phyloP scores from a whole-genome alignment of 176 grass and related monocot genomes.

The Musa beccarii region DNA sequence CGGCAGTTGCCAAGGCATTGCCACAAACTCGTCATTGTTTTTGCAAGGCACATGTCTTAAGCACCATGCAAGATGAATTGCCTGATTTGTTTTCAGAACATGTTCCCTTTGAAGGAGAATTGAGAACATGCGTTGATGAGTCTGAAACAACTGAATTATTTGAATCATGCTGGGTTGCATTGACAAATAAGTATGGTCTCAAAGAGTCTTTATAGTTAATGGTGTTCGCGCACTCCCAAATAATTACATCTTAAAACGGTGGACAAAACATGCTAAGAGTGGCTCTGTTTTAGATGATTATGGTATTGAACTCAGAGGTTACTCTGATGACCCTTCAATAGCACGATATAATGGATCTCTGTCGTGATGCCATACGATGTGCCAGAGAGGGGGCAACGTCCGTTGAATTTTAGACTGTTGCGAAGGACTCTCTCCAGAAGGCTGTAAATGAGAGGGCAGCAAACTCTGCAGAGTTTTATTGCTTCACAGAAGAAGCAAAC shows the following conservation, averaged over 20 bases:
- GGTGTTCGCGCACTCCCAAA: constrained; percentile 57
- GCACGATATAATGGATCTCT: constrained; percentile 56
- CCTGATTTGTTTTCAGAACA: constrained; percentile 32
- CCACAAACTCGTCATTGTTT: constrained; percentile 59
- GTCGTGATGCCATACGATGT: constrained; percentile 49
- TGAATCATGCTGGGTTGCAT: constrained; percentile 55
- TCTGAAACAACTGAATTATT: constrained; percentile 56
- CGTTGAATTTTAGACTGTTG: constrained; percentile 52
- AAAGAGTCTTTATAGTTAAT: constrained; percentile 66
- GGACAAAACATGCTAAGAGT: constrained; percentile 88
- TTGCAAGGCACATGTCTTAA: constrained; percentile 67
- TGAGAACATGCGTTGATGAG: constrained; percentile 55
- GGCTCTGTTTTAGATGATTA: constrained; percentile 35
- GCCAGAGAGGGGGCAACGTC: constrained; percentile 72
- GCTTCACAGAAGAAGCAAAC: constrained; percentile 37
- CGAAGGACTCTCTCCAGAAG: constrained; percentile 70
- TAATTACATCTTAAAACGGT: constrained; percentile 78
- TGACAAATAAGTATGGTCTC: constrained; percentile 45
- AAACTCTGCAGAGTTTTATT: constrained; percentile 31
- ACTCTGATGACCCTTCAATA: constrained; percentile 37
- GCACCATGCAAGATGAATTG: constrained; percentile 47
- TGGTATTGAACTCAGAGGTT: constrained; percentile 54
- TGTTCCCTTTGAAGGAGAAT: constrained; percentile 51
- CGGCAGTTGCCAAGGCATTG: constrained; percentile 55
- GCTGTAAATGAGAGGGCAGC: constrained; percentile 44